Evolutionary conservation across 257 asterid species (phyloP), one percentile per base, ranked within the genome.

Genomic region (Fraxinus anomala): DNA sequence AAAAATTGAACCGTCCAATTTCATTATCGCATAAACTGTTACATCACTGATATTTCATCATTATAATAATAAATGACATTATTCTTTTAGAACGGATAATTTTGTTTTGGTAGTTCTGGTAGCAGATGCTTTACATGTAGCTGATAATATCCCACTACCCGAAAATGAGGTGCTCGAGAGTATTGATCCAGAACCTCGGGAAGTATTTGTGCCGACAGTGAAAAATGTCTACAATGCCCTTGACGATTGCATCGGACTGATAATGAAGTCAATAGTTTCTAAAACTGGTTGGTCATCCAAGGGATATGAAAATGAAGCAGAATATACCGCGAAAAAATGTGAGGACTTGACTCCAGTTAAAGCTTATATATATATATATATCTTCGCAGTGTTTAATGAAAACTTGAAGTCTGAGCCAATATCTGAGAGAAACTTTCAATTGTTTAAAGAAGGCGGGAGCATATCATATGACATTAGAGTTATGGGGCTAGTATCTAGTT

Each of bases 231-330:
- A 94, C 72, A 68, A 49, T 12, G 98, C 98, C 82, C 97, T 90
- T 14, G 28, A 26, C 28, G 28, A 26, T 26, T 26, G 28, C 28
- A 26, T 26, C 28, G 0, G 28, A 26, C 28, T 26, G 28, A 26
- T 26, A 26, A 26, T 26, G 89, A 86, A 8, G 97, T 91, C 2
- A 26, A 87, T 93, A 19, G 96, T 91, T 70, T 91, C 98, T 0
- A 97, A 93, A 68, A 93, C 97, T 0, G 97, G 97, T 1, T 93
- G 98, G 98, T 96, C 94, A 24, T 93, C 97, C 0, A 78, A 70
- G 4, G 98, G 97, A 9, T 97, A 91, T 73, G 88, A 72, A 10
- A 81, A 68, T 3, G 98, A 90, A 82, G 87, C 89, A 0, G 97
- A 94, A 1, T 96, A 97, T 0, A 85, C 71, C 0, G 9, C 72